A percentile compares a stretch with the other conserved stretches of the same genome.
These are phyloP conservation scores for Heteromeles arbutifolia DNA, from an alignment of 306 rosid species.

Conservation along the genomic window DNA sequence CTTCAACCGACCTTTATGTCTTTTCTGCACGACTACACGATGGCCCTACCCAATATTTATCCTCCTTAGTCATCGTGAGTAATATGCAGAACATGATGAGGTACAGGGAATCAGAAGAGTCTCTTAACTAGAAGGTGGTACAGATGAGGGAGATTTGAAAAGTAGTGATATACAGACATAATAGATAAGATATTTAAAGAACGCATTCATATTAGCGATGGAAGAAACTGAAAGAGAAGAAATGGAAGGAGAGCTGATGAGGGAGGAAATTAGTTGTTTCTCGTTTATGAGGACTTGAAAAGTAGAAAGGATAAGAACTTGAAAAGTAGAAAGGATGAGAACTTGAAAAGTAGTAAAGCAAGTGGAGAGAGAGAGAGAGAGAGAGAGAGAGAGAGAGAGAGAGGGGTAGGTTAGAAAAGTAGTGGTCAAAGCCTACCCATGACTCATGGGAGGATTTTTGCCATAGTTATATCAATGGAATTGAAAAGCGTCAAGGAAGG, in stretches of 20 bases:
- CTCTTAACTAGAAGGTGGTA: not conserved
- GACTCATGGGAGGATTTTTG: not conserved
- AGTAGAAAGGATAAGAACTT: conserved; percentile 1
- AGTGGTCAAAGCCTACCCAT: conserved; percentile 62
- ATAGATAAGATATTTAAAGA: not conserved
- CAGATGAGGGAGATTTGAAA: not conserved
- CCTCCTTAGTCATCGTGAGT: conserved; percentile 4
- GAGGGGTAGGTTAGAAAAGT: conserved; percentile 49
- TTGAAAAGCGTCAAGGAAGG: conserved; percentile 70
- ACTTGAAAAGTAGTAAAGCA: conserved; percentile 44
- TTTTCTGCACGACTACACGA: not conserved
- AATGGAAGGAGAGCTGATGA: not conserved
- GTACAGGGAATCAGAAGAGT: not conserved
- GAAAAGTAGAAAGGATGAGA: conserved; percentile 6
- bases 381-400: not conserved
- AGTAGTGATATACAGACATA: not conserved
- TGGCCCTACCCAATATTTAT: not conserved
- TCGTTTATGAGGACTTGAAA: not conserved
- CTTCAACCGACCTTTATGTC: not conserved
- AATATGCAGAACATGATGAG: not conserved
- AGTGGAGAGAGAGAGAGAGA: not conserved
- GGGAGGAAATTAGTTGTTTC: not conserved
- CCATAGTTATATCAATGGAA: not conserved
- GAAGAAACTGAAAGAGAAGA: not conserved
- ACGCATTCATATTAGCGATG: not conserved